phyloP scores from a whole-genome alignment of 306 rosid genomes.

The Pueraria montana region DNA sequence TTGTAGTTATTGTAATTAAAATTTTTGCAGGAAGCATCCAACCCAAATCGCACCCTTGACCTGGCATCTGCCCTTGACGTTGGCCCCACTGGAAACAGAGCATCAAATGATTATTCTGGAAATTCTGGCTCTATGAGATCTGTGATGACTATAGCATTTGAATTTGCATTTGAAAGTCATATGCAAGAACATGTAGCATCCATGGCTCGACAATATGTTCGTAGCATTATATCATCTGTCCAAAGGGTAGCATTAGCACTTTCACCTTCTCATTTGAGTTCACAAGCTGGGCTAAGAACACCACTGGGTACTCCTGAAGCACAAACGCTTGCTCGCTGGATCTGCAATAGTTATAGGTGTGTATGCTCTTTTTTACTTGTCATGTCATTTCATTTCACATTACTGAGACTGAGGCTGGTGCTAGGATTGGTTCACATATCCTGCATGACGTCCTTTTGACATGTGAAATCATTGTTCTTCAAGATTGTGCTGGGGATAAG shows the following conservation, averaged over 20 bases:
- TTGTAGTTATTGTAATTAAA: constrained; percentile 9
- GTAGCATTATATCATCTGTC: constrained; percentile 97
- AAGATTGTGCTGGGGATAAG: not conserved
- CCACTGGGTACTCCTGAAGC: constrained; percentile 98
- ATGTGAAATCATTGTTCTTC: not conserved
- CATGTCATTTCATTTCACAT: not conserved
- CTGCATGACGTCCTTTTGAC: constrained; percentile 2
- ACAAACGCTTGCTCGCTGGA: constrained; percentile 98
- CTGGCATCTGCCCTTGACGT: constrained; percentile 97
- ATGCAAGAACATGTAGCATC: constrained; percentile 98
- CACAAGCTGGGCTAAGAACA: constrained; percentile 89
- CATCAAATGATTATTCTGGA: constrained; percentile 72
- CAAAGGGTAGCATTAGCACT: constrained; percentile 98
- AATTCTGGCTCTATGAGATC: constrained; percentile 86
- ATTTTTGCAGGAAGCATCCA: constrained; percentile 81
- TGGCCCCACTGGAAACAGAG: constrained; percentile 83
- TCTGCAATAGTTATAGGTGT: constrained; percentile 93
- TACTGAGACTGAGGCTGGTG: not conserved
- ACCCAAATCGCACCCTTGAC: constrained; percentile 98
- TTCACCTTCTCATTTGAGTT: constrained; percentile 90
- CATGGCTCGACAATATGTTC: constrained; percentile 97
- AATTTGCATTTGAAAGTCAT: constrained; percentile 97
- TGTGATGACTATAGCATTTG: constrained; percentile 99
- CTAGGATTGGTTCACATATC: constrained; percentile 15
- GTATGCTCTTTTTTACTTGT: constrained; percentile 11